Evolutionary conservation across 345 rosid genomes (phyloP), one percentile per base, ranked within the genome.

Genomic region (Durio zibethinus): DNA sequence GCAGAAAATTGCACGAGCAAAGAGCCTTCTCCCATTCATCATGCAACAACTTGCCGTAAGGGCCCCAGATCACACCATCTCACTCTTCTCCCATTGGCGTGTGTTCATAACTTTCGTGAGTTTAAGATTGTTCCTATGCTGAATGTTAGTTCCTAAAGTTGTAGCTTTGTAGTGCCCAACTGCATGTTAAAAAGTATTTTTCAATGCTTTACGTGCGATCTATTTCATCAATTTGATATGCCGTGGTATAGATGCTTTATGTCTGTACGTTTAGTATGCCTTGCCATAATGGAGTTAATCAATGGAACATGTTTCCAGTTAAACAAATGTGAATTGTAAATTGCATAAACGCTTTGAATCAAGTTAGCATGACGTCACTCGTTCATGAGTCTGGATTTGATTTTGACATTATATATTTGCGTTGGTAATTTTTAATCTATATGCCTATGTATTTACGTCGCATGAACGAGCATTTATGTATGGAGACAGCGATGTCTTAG

Each of bases 381-480:
- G 16, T 16, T 50, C n/a, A 50, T 56, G 53, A 71, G n/a, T n/a
- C 9, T 75, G 62, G 85, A 36, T 77, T 47, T 15, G 4, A 4
- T 15, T 14, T 72, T n/a, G n/a, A 60, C 77, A 66, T 62, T 67
- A 74, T 53, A 9, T 42, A 61, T 40, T 67, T 48, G 76, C n/a
- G n/a, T n/a, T n/a, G n/a, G n/a, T n/a, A n/a, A n/a, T n/a, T n/a
- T 10, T 60, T 74, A 82, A 85, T 84, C 91, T 72, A 62, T 5
- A 67, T 76, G 82, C 73, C 14, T 73, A n/a, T 82, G 87, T 80
- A 63, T 60, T 72, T 67, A 80, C 80, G 56, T 81, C 67, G 82
- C 89, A 81, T 85, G 87, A 83, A 66, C 78, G n/a, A n/a, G 83
- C 83, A 52, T 83, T 80, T 67, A 74, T 81, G 64, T 42, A 33